phyloP scores from a whole-genome alignment of 495 filamentous ascomycete genomes.

The Tuber calosporum region DNA sequence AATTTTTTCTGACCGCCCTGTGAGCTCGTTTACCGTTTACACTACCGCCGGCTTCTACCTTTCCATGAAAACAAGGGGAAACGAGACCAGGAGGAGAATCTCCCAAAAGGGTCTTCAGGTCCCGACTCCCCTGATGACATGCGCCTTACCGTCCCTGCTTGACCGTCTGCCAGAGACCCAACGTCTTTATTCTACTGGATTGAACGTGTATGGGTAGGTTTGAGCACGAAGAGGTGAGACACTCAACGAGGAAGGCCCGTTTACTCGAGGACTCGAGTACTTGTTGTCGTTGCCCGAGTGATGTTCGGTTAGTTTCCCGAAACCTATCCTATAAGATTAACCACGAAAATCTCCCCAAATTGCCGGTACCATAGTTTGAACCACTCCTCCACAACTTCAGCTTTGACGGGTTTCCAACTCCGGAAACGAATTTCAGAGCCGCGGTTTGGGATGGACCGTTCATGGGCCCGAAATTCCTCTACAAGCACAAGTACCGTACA shows the following conservation, averaged over 20 bases:
- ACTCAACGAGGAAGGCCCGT: not conserved
- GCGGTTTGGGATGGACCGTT: not conserved
- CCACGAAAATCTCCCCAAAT: not conserved
- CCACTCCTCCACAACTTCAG: not conserved
- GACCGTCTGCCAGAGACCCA: not conserved
- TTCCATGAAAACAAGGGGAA: not conserved
- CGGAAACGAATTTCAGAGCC: not conserved
- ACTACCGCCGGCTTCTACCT: not conserved
- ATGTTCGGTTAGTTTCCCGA: constrained; percentile 4
- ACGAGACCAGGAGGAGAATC: not conserved
- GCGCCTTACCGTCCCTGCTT: not conserved
- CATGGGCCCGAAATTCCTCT: not conserved
- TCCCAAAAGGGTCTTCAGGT: not conserved
- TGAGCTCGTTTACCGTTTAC: not conserved
- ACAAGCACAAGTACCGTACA: too few relatives aligned
- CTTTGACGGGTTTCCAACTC: constrained; percentile 5
- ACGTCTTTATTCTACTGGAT: not conserved
- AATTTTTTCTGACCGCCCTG: not conserved
- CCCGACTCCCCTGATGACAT: not conserved
- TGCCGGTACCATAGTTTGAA: not conserved
- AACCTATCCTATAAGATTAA: not conserved
- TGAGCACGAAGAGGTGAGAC: not conserved
- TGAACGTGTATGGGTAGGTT: not conserved
- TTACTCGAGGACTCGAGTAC: too few relatives aligned
- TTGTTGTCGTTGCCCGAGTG: not conserved